Conservation (phyloP, 2,329 filamentous ascomycete species). For the Ilyonectria destructans region DNA sequence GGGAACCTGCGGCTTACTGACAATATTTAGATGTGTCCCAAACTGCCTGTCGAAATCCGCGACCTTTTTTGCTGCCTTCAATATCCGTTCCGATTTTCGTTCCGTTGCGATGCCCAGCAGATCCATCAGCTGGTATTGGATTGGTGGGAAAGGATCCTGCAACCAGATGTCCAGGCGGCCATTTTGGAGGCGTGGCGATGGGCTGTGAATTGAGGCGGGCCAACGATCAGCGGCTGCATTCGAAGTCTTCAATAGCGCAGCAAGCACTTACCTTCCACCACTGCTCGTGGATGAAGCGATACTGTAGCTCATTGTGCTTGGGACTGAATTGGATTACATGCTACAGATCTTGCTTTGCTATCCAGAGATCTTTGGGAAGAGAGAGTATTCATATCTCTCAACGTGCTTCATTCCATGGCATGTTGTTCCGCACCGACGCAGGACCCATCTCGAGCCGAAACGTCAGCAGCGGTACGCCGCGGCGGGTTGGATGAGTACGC, state of each 20-base stretch:
- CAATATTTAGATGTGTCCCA: no score
- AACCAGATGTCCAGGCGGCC: not conserved
- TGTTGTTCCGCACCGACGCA: no score
- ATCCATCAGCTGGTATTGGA: not conserved
- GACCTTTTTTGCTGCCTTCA: not conserved
- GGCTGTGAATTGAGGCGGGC: not conserved
- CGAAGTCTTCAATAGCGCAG: not conserved
- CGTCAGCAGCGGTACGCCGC: no score
- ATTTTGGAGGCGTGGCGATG: not conserved
- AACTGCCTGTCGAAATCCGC: not conserved
- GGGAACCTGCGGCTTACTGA: not conserved
- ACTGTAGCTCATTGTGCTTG: no score
- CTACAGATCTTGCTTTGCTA: no score
- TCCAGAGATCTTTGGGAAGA: no score
- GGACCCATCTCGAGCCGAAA: no score
- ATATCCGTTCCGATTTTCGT: not conserved
- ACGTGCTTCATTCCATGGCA: no score
- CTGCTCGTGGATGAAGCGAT: not conserved
- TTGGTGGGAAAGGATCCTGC: not conserved
- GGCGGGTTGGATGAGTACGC: no score
- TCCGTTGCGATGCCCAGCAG: no score
- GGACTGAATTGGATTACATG: no score
- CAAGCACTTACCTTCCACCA: not conserved
- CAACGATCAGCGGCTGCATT: not conserved
- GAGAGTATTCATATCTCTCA: no score